A percentile compares a stretch with the other conserved stretches of the same genome.
These are phyloP conservation scores for Lactarius tabidus DNA, from an alignment of 768 basidiomycete species.

Conservation along the genomic window DNA sequence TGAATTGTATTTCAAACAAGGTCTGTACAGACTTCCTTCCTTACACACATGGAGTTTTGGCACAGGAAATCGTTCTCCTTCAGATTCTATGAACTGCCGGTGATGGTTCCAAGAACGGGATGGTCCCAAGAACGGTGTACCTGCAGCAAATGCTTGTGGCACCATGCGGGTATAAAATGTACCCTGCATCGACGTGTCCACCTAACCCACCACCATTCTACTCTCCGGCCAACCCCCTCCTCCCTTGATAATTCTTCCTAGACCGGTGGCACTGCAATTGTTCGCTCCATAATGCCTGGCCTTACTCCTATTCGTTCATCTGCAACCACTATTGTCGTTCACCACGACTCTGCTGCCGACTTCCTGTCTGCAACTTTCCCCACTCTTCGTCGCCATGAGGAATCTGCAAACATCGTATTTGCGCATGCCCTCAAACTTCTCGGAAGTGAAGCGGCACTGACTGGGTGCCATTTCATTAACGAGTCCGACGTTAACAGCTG, in stretches of 20 bases:
- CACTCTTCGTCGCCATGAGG: slow-evolving; percentile 42
- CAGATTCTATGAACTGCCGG: slow-evolving; percentile 8
- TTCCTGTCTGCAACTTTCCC: slow-evolving; percentile 42
- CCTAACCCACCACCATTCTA: not conserved
- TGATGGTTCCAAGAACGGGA: slow-evolving; percentile 8
- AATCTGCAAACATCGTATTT: slow-evolving; percentile 49
- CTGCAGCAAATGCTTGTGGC: slow-evolving; percentile 4
- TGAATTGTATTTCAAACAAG: slow-evolving; percentile 14
- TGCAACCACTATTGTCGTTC: slow-evolving; percentile 32
- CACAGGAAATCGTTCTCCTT: slow-evolving; percentile 17
- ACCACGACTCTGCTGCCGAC: slow-evolving; percentile 39
- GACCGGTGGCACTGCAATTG: not conserved
- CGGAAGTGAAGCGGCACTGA: slow-evolving; percentile 37
- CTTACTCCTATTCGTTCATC: slow-evolving; percentile 29
- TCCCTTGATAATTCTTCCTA: not conserved
- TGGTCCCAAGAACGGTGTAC: slow-evolving; percentile 4
- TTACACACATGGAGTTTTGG: slow-evolving; percentile 20
- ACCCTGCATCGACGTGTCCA: not conserved
- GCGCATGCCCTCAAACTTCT: slow-evolving; percentile 47
- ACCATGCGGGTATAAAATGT: slow-evolving; percentile 14
- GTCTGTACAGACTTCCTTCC: slow-evolving; percentile 8
- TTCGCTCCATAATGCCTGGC: slow-evolving; percentile 32
- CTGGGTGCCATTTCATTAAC: slow-evolving; percentile 36
- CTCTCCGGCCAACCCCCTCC: not conserved
- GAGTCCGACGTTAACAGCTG: slow-evolving; percentile 34